Percentiles rank a stretch among this genome's conserved stretches.
These are phyloP conservation scores for Lentinula sp. DNA, from an alignment of 768 basidiomycete species.

Conservation along the genomic window DNA sequence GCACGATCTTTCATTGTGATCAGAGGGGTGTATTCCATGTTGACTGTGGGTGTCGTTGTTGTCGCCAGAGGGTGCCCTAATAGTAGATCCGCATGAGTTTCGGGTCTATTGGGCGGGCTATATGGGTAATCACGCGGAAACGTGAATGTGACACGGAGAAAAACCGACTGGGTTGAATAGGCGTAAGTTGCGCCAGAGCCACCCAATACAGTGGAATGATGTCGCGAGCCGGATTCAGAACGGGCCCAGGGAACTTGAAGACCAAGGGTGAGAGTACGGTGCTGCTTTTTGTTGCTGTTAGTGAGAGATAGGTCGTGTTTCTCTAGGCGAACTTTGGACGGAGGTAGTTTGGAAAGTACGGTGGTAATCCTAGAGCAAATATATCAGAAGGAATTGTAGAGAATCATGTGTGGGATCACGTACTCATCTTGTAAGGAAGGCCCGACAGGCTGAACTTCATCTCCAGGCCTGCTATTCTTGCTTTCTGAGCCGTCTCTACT, in stretches of 20 bases:
- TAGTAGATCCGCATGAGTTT: neutral
- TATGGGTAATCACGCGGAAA: conserved; percentile 84
- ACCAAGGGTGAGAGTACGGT: conserved; percentile 73
- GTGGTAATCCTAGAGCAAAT: conserved; percentile 52
- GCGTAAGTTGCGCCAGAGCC: neutral
- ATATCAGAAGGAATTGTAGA: neutral
- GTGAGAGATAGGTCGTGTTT: conserved; percentile 42
- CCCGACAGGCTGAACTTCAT: conserved; percentile 16
- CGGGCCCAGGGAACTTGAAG: conserved; percentile 84
- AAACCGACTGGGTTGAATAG: conserved; percentile 43
- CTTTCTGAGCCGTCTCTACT: conserved; percentile 1
- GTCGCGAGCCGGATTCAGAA: conserved; percentile 40
- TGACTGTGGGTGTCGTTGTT: conserved; percentile 62
- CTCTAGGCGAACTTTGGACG: conserved; percentile 77
- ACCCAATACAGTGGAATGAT: neutral
- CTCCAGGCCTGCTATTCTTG: conserved; percentile 30
- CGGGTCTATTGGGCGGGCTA: conserved; percentile 30
- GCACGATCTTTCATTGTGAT: conserved; percentile 75
- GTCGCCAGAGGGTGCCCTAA: conserved; percentile 17
- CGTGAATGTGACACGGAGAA: conserved; percentile 82
- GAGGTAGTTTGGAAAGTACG: conserved; percentile 58
- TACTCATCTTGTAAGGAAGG: conserved; percentile 73
- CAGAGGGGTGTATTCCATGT: conserved; percentile 77
- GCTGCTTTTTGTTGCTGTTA: conserved; percentile 24
- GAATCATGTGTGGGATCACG: conserved; percentile 14